Percentiles rank a stretch among this genome's conserved stretches.
phyloP scores from a whole-genome alignment of 371 early-diverging fungal species.

The Mortierella sp. region DNA sequence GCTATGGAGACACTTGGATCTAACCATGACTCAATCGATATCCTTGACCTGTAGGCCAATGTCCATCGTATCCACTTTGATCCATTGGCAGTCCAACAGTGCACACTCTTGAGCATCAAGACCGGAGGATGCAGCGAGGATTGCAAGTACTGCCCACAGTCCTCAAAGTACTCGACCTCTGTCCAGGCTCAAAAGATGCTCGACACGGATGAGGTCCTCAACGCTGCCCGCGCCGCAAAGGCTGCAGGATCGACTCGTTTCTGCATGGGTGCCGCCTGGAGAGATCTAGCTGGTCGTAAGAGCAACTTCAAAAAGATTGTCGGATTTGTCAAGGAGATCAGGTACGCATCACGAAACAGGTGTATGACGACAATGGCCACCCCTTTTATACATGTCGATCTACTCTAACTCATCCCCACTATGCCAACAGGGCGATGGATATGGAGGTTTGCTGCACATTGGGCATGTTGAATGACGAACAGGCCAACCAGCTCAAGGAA shows the following conservation, averaged over 20 bases:
- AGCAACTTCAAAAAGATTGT: slow-evolving; percentile 86
- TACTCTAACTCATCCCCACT: too few species aligned
- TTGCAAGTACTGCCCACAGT: slow-evolving; percentile 89
- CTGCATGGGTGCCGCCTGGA: slow-evolving; percentile 91
- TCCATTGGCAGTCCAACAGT: slow-evolving; percentile 82
- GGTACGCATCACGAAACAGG: slow-evolving; percentile 57
- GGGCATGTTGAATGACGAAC: slow-evolving; percentile 84
- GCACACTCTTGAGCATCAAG: slow-evolving; percentile 85
- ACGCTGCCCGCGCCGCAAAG: slow-evolving; percentile 83
- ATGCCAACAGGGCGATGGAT: slow-evolving; percentile 74
- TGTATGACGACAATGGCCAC: background rate
- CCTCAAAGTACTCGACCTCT: slow-evolving; percentile 77
- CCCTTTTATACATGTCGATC: too few species aligned
- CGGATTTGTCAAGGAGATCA: slow-evolving; percentile 81
- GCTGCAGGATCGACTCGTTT: slow-evolving; percentile 84
- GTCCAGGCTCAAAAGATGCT: slow-evolving; percentile 83
- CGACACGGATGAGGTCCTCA: slow-evolving; percentile 76
- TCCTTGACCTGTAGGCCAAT: slow-evolving; percentile 65
- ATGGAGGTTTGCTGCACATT: slow-evolving; percentile 94
- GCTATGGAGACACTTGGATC: background rate
- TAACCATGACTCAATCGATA: background rate
- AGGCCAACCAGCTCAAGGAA: slow-evolving; percentile 82
- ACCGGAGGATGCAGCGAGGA: slow-evolving; percentile 92
- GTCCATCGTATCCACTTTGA: slow-evolving; percentile 82
- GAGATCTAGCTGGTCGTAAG: slow-evolving; percentile 85